These are phyloP conservation scores for Pseudopediastrum boryanum DNA, from an alignment of 139 green algal species.

Conservation along the genomic window DNA sequence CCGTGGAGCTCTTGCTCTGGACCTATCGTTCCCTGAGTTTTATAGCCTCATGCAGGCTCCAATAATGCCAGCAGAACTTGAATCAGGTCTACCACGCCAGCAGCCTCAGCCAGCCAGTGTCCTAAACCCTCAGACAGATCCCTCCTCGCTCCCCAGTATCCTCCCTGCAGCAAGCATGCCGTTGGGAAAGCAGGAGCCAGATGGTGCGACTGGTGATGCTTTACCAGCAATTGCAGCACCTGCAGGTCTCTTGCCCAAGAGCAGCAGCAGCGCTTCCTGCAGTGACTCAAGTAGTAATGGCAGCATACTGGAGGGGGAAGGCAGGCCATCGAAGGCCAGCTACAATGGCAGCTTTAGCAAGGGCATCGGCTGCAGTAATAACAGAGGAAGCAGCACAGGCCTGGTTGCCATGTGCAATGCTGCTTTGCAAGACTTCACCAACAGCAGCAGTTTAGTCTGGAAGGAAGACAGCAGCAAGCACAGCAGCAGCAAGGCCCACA, in stretches of 20 bases:
- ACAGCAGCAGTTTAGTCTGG: too few species aligned
- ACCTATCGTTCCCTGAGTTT: slow-evolving; percentile 26
- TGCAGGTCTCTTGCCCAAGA: neutral
- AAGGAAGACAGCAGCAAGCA: neutral
- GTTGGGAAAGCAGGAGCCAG: too few species aligned
- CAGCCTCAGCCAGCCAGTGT: neutral
- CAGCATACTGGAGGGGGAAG: too few species aligned
- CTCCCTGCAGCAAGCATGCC: too few species aligned
- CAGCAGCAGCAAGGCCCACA: neutral
- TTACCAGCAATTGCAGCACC: neutral
- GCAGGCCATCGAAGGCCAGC: slow-evolving; percentile 2
- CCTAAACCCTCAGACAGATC: neutral
- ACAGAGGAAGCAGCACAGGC: slow-evolving; percentile 3
- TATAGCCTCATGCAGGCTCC: slow-evolving; percentile 21
- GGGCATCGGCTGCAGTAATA: neutral
- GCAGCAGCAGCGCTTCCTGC: neutral
- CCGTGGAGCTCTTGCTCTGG: slow-evolving; percentile 15
- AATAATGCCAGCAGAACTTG: slow-evolving; percentile 27
- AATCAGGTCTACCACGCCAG: neutral
- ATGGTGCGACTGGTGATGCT: neutral
- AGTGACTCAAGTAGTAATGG: too few species aligned
- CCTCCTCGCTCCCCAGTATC: too few species aligned
- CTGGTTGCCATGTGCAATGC: too few species aligned
- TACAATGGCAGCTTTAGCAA: slow-evolving; percentile 4
- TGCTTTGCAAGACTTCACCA: too few species aligned